Conservation (phyloP, 805 yeast genomes). For the Osmozyma mogii region DNA sequence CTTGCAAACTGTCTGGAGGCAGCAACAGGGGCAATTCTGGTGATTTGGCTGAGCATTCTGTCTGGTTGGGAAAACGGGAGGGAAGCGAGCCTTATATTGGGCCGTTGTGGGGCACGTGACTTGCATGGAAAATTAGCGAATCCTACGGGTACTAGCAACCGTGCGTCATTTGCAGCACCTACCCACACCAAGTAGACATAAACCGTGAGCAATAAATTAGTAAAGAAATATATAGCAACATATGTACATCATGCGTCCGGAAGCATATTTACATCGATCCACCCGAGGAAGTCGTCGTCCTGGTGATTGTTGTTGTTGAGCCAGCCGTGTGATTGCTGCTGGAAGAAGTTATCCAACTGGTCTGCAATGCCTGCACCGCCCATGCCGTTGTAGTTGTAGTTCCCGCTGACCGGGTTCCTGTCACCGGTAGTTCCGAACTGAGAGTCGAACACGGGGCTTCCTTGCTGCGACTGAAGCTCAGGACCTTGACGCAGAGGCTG, state of each 20-base stretch:
- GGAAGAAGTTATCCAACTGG: slow-evolving; percentile 55
- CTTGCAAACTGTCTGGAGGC: slow-evolving; percentile 6
- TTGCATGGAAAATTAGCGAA: background rate
- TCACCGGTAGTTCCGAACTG: background rate
- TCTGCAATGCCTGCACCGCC: slow-evolving; percentile 14
- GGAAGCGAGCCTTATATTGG: too few species aligned
- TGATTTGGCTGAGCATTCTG: too few species aligned
- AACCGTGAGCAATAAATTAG: background rate
- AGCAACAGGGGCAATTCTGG: slow-evolving; percentile 9
- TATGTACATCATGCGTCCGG: slow-evolving; percentile 6
- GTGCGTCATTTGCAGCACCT: background rate
- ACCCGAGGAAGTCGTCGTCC: slow-evolving; percentile 85
- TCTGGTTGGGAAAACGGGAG: too few species aligned
- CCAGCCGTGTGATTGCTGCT: slow-evolving; percentile 83
- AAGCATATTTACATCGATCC: slow-evolving; percentile 70
- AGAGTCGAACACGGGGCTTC: slow-evolving; percentile 1
- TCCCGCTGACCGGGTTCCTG: slow-evolving; percentile 1
- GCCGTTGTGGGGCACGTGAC: slow-evolving; percentile 5
- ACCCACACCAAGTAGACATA: slow-evolving; percentile 1
- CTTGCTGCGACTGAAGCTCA: background rate
- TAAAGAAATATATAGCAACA: background rate
- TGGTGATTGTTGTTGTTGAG: slow-evolving; percentile 48
- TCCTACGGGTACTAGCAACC: background rate
- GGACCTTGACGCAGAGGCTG: too few species aligned
- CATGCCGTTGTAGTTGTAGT: slow-evolving; percentile 1